Base-by-base conservation (phyloP, 148 eudicot genomes). In the Cornus kousa region DNA sequence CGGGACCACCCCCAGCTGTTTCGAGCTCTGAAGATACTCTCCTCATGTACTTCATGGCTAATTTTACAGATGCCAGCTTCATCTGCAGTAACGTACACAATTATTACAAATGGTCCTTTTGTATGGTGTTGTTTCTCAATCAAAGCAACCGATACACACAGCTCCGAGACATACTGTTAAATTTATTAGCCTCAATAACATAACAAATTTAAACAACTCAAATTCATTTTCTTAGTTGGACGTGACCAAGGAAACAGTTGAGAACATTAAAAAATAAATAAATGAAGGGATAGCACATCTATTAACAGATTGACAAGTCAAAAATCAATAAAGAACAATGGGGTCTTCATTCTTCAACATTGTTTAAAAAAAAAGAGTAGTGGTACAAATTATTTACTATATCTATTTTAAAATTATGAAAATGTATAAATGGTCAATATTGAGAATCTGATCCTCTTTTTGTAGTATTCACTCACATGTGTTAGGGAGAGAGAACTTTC, bases 11-110 rank as follows among this genome's bases (percentile, higher is more conserved):
- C 66, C 87, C 88, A 10, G 86, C 92, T 57, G 80, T 81, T 80
- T 92, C 98, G 24, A 96, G 95, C 80, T 94, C 99, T 35, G 97
- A 98, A 23, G 97, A 92, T 31, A 96, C 98, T 86, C 99, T 85
- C 80, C 84, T 94, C 99, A 96, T 93, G 91, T 88, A 92, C 82
- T 93, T 93, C 98, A 93, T 84, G 71, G 99, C 99, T 74, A 96
- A 77, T 81, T 91, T 92, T 10, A 93, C 99, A 0, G 99, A 96
- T 68, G 99, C 99, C 85, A 93, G 87, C 91, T 96, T 96, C 81
- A 93, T 93, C 99, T 96, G 86, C 79, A 81, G 82, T 33, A 17
- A 28, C 22, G 69, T 33, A 31, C 60, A 16, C 55, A 39, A 62
- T 83, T 67, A 84, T 46, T 73, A 78, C 46, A n/a, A n/a, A 14